Percentiles rank a stretch among this genome's conserved stretches.
Evolutionary conservation across 2,329 filamentous ascomycete genomes (phyloP).

Genomic region (Penicillium polonicum): DNA sequence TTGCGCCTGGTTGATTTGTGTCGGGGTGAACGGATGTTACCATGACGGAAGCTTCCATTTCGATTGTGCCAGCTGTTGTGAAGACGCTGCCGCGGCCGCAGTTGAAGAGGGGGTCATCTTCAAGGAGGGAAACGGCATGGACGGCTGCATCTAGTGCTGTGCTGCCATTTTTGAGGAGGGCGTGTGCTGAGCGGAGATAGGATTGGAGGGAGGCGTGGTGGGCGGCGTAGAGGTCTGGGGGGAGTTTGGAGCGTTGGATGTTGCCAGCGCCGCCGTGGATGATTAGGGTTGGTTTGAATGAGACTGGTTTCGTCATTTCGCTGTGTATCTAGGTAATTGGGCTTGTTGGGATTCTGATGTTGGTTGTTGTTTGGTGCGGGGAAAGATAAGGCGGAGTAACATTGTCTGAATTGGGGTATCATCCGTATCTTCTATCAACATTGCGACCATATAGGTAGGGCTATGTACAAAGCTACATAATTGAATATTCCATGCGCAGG

Average conservation of each 20-base stretch:
- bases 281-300: slow-evolving; percentile 59
- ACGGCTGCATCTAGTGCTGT: slow-evolving; percentile 72
- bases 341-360: not conserved
- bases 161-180: slow-evolving; percentile 45
- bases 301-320: slow-evolving; percentile 1
- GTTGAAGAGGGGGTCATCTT: slow-evolving; percentile 82
- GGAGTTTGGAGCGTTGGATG: slow-evolving; percentile 60
- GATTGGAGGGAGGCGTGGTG: slow-evolving; percentile 62
- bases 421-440: not conserved
- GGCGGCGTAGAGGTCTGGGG: slow-evolving; percentile 56
- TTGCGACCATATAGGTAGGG: not conserved
- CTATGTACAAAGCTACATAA: not conserved
- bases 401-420: slow-evolving; percentile 16
- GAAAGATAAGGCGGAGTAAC: slow-evolving; percentile 13
- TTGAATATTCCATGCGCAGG: not conserved
- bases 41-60: slow-evolving; percentile 87
- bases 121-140: slow-evolving; percentile 71
- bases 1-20: slow-evolving; percentile 41
- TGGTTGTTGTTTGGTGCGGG: slow-evolving; percentile 11
- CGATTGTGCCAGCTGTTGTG: slow-evolving; percentile 75
- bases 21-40: slow-evolving; percentile 53
- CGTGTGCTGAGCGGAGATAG: slow-evolving; percentile 55
- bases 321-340: no score
- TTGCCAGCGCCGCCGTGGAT: slow-evolving; percentile 74
- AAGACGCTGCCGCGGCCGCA: slow-evolving; percentile 82